Base-by-base conservation (phyloP, 2,329 filamentous ascomycete species). In the Fusarium succisae region DNA sequence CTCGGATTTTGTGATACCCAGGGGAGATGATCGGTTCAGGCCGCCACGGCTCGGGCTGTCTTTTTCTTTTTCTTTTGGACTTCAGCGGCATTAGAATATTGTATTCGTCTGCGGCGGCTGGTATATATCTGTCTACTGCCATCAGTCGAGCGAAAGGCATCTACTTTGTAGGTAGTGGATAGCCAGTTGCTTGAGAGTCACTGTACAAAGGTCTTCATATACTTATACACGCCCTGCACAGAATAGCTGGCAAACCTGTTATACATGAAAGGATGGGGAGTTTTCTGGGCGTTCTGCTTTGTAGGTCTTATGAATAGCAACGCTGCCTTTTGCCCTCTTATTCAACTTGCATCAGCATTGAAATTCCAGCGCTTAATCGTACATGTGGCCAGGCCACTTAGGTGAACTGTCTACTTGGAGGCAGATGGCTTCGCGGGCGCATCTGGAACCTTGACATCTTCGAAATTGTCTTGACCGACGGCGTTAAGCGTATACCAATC, bases 401-500 rank as follows among this genome's bases (percentile, higher is more conserved):
- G 26, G 13, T 26, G 37, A 45, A 39, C 12, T 48, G n/a, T 72
- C 74, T 77, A 82, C 69, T 81, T 83, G 38, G 79, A 68, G 50
- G 84, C 81, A 44, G 84, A 79, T n/a, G 85, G 82, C 68, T 87
- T 84, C 56, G 84, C 82, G 54, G 94, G 92, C 59, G 89, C 86
- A 81, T 94, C 93, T 35, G 96, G 96, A 43, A 98, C 92, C 81
- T 94, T 92, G 78, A 98, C 95, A 81, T 99, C 96, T 66, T 95
- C 94, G 85, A 99, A 99, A 76, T 98, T 94, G 83, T 98, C 96
- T 84, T 98, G 96, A 48, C 96, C 94, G 80, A 99, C 93, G 62
- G 94, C 94, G 75, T 87, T 90, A 81, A 99, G 92, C 8, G 89
- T 91, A 80, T 90, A 91, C 76, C 84, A 84, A 78, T 90, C 89